These are phyloP conservation scores for Aechmea fasciata DNA, from an alignment of 176 grass and related monocot genomes.

Conservation along the genomic window DNA sequence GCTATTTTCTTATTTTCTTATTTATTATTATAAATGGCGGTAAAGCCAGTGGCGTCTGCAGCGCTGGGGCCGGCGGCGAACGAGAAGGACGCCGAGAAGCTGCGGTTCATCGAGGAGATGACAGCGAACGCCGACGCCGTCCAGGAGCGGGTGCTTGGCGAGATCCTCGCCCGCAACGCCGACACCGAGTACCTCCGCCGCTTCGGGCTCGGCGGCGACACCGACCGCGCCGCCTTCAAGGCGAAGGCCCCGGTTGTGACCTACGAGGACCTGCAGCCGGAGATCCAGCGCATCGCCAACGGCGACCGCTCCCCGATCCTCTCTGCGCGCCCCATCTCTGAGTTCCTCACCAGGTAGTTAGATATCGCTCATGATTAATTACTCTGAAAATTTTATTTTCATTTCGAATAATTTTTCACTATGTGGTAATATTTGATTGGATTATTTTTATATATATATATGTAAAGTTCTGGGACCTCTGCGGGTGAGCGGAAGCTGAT, in stretches of 20 bases:
- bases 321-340: slow-evolving; percentile 72
- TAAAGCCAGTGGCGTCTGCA: slow-evolving; percentile 42
- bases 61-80: slow-evolving; percentile 30
- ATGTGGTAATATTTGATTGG: not conserved
- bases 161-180: slow-evolving; percentile 72
- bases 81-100: slow-evolving; percentile 66
- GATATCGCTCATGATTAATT: not conserved
- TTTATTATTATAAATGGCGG: slow-evolving; percentile 36
- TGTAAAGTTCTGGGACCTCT: slow-evolving; percentile 77
- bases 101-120: slow-evolving; percentile 84
- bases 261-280: slow-evolving; percentile 89
- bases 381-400: no score
- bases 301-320: slow-evolving; percentile 79
- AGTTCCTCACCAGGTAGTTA: slow-evolving; percentile 79
- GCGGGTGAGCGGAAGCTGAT: slow-evolving; percentile 93
- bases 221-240: slow-evolving; percentile 61
- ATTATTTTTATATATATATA: not conserved
- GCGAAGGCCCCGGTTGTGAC: slow-evolving; percentile 65
- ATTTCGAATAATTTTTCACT: not conserved
- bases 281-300: slow-evolving; percentile 84
- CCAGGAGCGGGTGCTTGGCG: slow-evolving; percentile 67
- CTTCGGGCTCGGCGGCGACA: slow-evolving; percentile 38
- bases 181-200: slow-evolving; percentile 74
- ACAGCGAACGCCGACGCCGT: slow-evolving; percentile 53
- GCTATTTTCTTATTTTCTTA: not conserved